Evolutionary conservation across 2,329 filamentous ascomycete species (phyloP).

Genomic region (Penicillium aurantiogriseum): DNA sequence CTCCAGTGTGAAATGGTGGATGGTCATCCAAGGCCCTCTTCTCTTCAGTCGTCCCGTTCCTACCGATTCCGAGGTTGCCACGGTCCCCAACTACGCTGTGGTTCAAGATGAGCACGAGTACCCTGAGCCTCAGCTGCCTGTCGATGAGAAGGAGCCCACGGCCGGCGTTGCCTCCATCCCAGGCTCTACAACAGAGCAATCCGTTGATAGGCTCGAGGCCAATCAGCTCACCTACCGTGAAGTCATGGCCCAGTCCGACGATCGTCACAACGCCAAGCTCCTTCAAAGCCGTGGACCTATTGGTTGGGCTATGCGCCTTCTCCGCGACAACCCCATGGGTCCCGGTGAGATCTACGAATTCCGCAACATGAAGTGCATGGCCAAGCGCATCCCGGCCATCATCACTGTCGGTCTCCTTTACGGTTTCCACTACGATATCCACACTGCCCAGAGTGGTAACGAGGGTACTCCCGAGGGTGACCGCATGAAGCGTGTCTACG

Average conservation of each 20-base stretch:
- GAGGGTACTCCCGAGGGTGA: conserved; percentile 69
- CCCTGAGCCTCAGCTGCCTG: conserved; percentile 36
- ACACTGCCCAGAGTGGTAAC: conserved; percentile 70
- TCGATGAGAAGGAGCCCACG: conserved; percentile 24
- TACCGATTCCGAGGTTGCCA: conserved; percentile 53
- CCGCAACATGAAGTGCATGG: conserved; percentile 63
- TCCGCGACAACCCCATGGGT: conserved; percentile 71
- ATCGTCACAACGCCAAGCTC: conserved; percentile 62
- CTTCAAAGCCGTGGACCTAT: conserved; percentile 63
- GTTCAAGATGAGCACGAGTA: conserved; percentile 63
- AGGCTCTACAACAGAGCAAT: conserved; percentile 35
- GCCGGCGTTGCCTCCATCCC: conserved; percentile 18
- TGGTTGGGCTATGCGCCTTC: conserved; percentile 79
- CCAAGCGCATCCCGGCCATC: conserved; percentile 68
- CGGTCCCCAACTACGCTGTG: conserved; percentile 74
- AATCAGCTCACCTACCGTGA: conserved; percentile 61
- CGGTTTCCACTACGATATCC: conserved; percentile 78
- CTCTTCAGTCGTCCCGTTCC: conserved; percentile 61
- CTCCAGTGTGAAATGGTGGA: conserved; percentile 61
- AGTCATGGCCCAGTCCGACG: conserved; percentile 57
- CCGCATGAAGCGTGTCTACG: conserved; percentile 69
- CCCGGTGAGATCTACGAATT: conserved; percentile 71
- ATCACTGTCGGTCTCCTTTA: conserved; percentile 65
- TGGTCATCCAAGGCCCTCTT: conserved; percentile 61
- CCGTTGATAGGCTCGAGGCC: conserved; percentile 49